Base-by-base conservation (phyloP, 805 yeast genomes). In the Hanseniaspora guilliermondii region DNA sequence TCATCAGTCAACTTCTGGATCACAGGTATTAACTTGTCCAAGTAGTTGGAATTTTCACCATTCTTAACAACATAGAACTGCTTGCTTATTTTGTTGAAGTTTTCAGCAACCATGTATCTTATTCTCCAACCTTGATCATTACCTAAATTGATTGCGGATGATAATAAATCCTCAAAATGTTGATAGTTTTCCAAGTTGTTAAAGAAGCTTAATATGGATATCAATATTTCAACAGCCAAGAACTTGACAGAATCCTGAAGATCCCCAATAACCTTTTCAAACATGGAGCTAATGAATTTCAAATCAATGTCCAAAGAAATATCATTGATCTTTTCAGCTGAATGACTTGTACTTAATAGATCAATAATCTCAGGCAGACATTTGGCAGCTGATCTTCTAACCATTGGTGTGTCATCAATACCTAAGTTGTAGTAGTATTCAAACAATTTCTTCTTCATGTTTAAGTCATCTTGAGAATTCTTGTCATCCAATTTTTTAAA, bases 91-190 rank as follows among this genome's bases (percentile, higher is more conserved):
- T 74, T 73, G 61, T 82, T 86, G 64, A 88, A 89, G 62, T 88
- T 77, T 66, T 91, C 97, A n/a, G 97, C 96, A 35, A 95, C 95
- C 82, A 93, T 88, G 70, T 91, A 93, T 64, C 98, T 82, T 56
- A 93, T 97, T 69, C 98, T 82, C 99, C 99, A 93, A 64, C 95
- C 84, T 69, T 86, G 87, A 71, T 93, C 98, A 59, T 76, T 78
- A 56, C 87, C 82, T 60, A 93, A 75, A 59, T 79, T 79, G 59
- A 83, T 75, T 2, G 95, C 76, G 59, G 82, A 77, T 50, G 75
- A 72, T 58, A 85, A 73, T 56, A 85, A 73, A 60, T 82, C 85
- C 47, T 77, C 74, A 60, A 79, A 76, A 66, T 82, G 85, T 19
- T 80, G 69, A 21, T 63, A 66, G 60, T 83, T 87, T 54, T 76